Evolutionary conservation across 495 filamentous ascomycete genomes (phyloP).

Genomic region (Penicillium ochrochloron): DNA sequence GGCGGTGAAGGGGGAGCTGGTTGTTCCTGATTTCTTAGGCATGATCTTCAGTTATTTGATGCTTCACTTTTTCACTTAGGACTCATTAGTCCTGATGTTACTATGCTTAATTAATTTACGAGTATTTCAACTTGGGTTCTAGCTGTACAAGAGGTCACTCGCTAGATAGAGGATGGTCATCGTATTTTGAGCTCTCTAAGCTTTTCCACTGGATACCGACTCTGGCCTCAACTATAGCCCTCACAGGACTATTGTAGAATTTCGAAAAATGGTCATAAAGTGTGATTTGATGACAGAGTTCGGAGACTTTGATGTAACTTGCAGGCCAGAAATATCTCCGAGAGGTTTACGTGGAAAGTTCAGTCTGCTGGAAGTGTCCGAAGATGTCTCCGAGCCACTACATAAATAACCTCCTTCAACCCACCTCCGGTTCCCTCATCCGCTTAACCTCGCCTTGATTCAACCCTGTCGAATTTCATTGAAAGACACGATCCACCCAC

Average conservation of each 20-base stretch:
- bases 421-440: neutral
- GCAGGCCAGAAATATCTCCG: conserved; percentile 16
- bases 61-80: neutral
- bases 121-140: too few relatives aligned
- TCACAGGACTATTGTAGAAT: neutral
- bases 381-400: conserved; percentile 31
- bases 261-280: neutral
- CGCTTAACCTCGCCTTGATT: neutral
- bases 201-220: neutral
- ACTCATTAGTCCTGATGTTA: neutral
- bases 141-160: too few relatives aligned
- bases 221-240: neutral
- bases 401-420: conserved; percentile 15
- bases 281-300: neutral
- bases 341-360: conserved; percentile 1
- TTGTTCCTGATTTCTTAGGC: conserved; percentile 2
- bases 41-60: neutral
- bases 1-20: conserved; percentile 25
- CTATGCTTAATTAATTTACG: neutral
- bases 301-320: conserved; percentile 9
- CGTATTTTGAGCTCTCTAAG: too few relatives aligned
- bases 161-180: too few relatives aligned
- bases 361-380: conserved; percentile 27
- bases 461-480: neutral
- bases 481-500: neutral